These are phyloP conservation scores for Asclepias syriaca DNA, from an alignment of 257 asterid species.

Conservation along the genomic window DNA sequence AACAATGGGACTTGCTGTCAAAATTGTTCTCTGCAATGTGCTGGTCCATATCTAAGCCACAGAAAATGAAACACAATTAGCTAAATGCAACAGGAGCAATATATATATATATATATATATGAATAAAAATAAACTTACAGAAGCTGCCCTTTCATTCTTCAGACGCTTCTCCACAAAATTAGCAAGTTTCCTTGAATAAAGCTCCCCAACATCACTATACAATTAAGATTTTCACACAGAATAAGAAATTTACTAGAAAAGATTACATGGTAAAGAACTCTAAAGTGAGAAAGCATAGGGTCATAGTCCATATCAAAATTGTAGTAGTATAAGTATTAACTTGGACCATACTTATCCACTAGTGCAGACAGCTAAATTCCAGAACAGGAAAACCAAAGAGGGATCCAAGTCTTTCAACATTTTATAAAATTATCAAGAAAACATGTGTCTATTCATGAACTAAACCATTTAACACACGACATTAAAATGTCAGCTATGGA, in stretches of 20 bases:
- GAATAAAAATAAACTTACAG: constrained; percentile 51
- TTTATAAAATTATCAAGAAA: background rate
- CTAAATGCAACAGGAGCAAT: background rate
- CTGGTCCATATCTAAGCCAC: constrained; percentile 89
- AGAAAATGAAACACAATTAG: constrained; percentile 1
- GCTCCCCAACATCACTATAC: constrained; percentile 85
- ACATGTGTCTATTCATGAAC: background rate
- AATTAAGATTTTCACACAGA: background rate
- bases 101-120: background rate
- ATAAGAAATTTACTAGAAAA: background rate
- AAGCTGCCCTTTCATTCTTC: constrained; percentile 94
- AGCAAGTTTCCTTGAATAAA: constrained; percentile 84
- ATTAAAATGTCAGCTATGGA: background rate
- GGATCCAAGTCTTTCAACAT: background rate
- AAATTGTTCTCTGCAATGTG: constrained; percentile 92
- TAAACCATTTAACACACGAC: background rate
- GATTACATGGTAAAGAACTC: background rate
- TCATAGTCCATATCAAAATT: background rate
- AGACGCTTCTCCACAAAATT: constrained; percentile 91
- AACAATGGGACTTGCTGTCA: constrained; percentile 75
- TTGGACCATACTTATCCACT: background rate
- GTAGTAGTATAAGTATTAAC: background rate
- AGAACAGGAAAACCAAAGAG: background rate
- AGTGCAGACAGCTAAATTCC: background rate
- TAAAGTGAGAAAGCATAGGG: background rate